Percentiles rank a stretch among this genome's conserved stretches.
phyloP scores from a whole-genome alignment of 129 eudicot genomes.

The Chrysanthemum makinoi region DNA sequence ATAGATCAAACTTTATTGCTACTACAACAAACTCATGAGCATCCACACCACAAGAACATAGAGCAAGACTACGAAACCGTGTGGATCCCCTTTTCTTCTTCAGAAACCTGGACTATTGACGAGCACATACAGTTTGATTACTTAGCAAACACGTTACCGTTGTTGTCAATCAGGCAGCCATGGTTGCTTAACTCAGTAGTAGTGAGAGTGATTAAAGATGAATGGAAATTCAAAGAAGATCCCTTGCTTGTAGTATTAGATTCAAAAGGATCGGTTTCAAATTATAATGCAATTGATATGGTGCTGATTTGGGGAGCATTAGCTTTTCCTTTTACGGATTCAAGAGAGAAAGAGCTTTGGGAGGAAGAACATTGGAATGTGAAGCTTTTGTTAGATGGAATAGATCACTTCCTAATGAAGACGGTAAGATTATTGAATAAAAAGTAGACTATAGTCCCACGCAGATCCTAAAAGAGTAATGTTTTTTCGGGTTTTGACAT shows the following conservation, averaged over 20 bases:
- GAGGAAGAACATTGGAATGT: slow-evolving; percentile 41
- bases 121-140: slow-evolving; percentile 41
- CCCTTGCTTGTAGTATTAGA: slow-evolving; percentile 69
- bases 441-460: no score
- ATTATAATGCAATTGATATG: slow-evolving; percentile 72
- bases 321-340: slow-evolving; percentile 71
- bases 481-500: slow-evolving; percentile 6
- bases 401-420: slow-evolving; percentile 42
- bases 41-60: slow-evolving; percentile 33
- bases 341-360: slow-evolving; percentile 75
- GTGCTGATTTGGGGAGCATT: slow-evolving; percentile 69
- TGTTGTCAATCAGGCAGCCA: slow-evolving; percentile 61
- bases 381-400: slow-evolving; percentile 43
- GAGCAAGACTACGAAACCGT: slow-evolving; percentile 43
- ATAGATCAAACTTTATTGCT: slow-evolving; percentile 47
- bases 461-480: not conserved
- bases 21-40: slow-evolving; percentile 49
- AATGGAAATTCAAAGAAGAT: slow-evolving; percentile 55
- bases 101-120: slow-evolving; percentile 51
- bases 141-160: slow-evolving; percentile 71
- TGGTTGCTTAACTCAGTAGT: slow-evolving; percentile 58
- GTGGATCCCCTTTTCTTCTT: slow-evolving; percentile 67
- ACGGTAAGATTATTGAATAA: slow-evolving; percentile 43
- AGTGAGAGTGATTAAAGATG: slow-evolving; percentile 43
- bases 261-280: slow-evolving; percentile 41